A percentile compares a stretch with the other conserved stretches of the same genome.
Evolutionary conservation across 2,329 filamentous ascomycete species (phyloP).

Genomic region (Lasiodiplodia sp.): DNA sequence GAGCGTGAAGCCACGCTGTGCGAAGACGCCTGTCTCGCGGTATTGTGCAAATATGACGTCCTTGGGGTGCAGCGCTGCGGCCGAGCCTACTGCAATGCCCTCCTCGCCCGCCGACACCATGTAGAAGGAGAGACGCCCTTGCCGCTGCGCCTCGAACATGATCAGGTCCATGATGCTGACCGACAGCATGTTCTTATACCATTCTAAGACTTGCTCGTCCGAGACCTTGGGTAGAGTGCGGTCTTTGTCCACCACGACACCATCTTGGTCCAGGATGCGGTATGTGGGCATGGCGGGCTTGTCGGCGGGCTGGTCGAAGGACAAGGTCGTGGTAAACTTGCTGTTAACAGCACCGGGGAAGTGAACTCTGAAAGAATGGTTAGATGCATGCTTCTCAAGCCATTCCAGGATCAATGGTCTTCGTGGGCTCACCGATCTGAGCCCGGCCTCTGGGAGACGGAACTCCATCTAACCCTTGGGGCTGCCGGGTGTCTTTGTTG

Average conservation of each 20-base stretch:
- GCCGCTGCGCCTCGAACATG: constrained; percentile 97
- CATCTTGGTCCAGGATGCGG: constrained; percentile 88
- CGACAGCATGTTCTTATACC: constrained; percentile 72
- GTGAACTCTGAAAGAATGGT: constrained; percentile 55
- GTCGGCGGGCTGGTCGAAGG: constrained; percentile 76
- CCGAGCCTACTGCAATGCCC: constrained; percentile 88
- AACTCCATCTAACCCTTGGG: constrained; percentile 39
- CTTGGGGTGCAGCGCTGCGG: constrained; percentile 79
- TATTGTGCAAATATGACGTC: constrained; percentile 97
- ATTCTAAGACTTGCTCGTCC: constrained; percentile 64
- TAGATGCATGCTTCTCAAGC: not conserved
- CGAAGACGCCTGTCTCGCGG: constrained; percentile 88
- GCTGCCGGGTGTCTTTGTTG: constrained; percentile 18
- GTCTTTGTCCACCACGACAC: constrained; percentile 77
- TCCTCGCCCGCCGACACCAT: constrained; percentile 96
- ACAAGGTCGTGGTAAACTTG: constrained; percentile 82
- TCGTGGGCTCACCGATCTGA: constrained; percentile 63
- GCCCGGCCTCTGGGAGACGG: constrained; percentile 64
- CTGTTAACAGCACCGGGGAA: constrained; percentile 97
- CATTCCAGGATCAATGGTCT: not conserved
- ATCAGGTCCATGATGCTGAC: constrained; percentile 91
- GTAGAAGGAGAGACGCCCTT: constrained; percentile 94
- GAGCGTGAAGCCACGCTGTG: constrained; percentile 85
- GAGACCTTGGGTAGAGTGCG: constrained; percentile 71
- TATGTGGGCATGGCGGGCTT: constrained; percentile 86